These are phyloP conservation scores for Byssoonygena ceratinophila DNA, from an alignment of 2,329 filamentous ascomycete species.

Conservation along the genomic window DNA sequence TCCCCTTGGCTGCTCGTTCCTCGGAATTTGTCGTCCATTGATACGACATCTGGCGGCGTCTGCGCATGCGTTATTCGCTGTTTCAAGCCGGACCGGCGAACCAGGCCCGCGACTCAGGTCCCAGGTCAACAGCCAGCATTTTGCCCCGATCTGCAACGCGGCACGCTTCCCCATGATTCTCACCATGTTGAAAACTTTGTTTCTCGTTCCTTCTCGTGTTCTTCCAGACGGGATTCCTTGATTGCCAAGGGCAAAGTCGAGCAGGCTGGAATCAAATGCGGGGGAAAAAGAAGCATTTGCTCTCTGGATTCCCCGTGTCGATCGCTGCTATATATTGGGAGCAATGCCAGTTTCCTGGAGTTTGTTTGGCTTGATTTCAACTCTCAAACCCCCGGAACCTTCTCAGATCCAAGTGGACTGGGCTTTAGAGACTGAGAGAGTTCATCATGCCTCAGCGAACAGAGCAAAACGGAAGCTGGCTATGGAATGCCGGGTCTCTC, in stretches of 20 bases:
- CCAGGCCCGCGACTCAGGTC: background rate
- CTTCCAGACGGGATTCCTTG: background rate
- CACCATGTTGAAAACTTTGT: background rate
- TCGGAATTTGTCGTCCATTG: background rate
- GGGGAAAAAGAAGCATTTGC: background rate
- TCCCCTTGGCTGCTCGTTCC: background rate
- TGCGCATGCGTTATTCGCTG: background rate
- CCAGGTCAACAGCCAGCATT: background rate
- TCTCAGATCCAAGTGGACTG: background rate
- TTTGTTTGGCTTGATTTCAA: background rate
- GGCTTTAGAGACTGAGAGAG: background rate
- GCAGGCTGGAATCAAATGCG: background rate
- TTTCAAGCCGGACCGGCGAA: background rate
- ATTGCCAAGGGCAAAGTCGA: background rate
- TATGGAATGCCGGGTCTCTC: background rate
- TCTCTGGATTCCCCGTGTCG: background rate
- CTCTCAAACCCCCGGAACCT: background rate
- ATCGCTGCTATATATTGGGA: background rate
- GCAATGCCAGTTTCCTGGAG: background rate
- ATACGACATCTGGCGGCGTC: background rate
- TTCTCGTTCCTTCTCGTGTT: background rate
- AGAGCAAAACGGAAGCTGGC: constrained; percentile 5
- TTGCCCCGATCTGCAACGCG: background rate
- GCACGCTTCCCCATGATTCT: background rate
- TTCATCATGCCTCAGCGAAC: constrained; percentile 3